Evolutionary conservation across 139 green algal genomes (phyloP), one percentile per base, ranked within the genome.

Genomic region (Tetraselmis striata): DNA sequence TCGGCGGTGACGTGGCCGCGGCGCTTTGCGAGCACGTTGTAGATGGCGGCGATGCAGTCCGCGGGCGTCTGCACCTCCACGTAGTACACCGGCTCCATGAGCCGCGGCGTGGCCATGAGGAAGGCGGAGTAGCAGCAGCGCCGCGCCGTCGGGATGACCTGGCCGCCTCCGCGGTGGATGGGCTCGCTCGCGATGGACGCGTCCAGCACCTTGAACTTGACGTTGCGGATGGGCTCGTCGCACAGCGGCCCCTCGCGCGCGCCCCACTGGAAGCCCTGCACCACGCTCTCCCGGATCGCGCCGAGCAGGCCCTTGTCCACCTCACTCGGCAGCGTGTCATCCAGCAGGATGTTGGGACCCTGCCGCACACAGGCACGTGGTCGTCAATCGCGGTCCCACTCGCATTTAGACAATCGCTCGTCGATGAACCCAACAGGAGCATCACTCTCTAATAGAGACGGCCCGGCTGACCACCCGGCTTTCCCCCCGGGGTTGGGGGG

Each of bases 191-290:
- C 93, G 28, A 96, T 91, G 28, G 80, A 82, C 2, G 91, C 87
- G 75, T 94, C 90, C 28, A 94, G 86, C 18, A 98, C 89, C 86
- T 98, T 98, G 90, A 98, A 98, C 88, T 98, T 98, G 74, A 98
- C 94, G 79, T 97, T 98, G 29, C 97, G 93, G 80, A 99, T 95
- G 29, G 97, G 97, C 89, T 99, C 97, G 77, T 99, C 97, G 85
- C 95, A 98, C 76, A 99, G 89, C 5, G 97, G 97, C 0, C 97
- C 97, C 89, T 99, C 97, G 18, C 96, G 85, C 28, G 93, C 90
- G 2, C 96, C 97, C 97, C 97, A 99, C 88, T 98, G 95, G 90
- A 99, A 99, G 25, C 96, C 96, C 92, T 98, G 89, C 59, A 89
- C 26, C 2, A 85, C 77, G 58, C 26, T 59, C 18, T 77, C 30